Evolutionary conservation across 2,329 filamentous ascomycete species (phyloP).

Genomic region (Chaetomiaceae sp.): DNA sequence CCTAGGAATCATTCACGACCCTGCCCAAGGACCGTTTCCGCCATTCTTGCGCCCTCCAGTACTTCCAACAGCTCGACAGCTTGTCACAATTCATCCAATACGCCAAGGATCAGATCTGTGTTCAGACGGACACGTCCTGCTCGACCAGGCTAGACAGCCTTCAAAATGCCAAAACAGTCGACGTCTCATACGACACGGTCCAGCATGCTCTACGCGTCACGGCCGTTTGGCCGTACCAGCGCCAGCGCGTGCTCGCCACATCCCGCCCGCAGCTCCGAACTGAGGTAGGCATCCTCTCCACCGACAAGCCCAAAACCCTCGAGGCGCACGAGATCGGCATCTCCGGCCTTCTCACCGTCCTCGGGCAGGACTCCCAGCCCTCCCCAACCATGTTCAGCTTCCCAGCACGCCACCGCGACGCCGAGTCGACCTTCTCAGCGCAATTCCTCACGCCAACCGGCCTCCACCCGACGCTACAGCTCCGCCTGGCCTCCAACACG

Average conservation of each 20-base stretch:
- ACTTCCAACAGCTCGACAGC: constrained; percentile 59
- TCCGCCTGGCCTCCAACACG: constrained; percentile 53
- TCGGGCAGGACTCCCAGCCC: constrained; percentile 68
- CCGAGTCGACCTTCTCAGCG: constrained; percentile 53
- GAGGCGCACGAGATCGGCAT: constrained; percentile 72
- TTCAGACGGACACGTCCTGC: constrained; percentile 44
- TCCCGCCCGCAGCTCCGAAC: constrained; percentile 49
- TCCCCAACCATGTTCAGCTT: constrained; percentile 80
- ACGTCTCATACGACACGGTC: constrained; percentile 70
- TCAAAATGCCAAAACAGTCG: constrained; percentile 57
- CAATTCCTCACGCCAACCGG: constrained; percentile 68
- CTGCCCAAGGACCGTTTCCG: constrained; percentile 53
- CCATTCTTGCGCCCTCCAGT: constrained; percentile 62
- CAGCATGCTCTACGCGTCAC: constrained; percentile 62
- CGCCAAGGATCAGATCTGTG: constrained; percentile 49
- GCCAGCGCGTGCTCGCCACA: constrained; percentile 38
- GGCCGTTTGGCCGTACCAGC: constrained; percentile 54
- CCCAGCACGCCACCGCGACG: constrained; percentile 68
- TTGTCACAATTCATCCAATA: constrained; percentile 52
- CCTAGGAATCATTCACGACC: constrained; percentile 56
- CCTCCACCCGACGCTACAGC: constrained; percentile 74
- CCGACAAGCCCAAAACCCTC: constrained; percentile 53
- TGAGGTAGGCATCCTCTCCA: constrained; percentile 75
- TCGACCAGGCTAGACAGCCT: constrained; percentile 40
- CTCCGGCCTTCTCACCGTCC: constrained; percentile 70